These are phyloP conservation scores for Coemansia sp. DNA, from an alignment of 192 early-diverging fungal species.

Conservation along the genomic window DNA sequence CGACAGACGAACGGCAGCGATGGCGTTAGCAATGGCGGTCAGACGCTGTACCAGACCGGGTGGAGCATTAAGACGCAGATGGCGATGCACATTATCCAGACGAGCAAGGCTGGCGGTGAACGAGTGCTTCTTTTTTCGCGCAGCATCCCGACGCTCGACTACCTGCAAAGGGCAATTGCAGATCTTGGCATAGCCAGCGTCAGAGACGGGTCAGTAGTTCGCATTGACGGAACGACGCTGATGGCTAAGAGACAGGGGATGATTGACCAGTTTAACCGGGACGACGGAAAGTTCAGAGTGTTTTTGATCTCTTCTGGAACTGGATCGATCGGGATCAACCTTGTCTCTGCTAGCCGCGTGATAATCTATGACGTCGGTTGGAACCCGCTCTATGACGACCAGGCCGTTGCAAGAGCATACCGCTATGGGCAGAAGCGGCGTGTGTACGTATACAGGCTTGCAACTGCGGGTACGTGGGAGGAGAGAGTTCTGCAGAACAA, in stretches of 20 bases:
- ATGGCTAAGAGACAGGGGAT: conserved; percentile 55
- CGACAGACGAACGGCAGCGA: too few relatives aligned
- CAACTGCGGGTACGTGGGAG: conserved; percentile 64
- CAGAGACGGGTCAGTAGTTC: conserved; percentile 16
- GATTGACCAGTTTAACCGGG: conserved; percentile 66
- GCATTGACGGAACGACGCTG: conserved; percentile 61
- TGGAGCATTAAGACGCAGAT: conserved; percentile 58
- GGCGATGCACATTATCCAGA: conserved; percentile 59
- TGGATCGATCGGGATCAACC: conserved; percentile 65
- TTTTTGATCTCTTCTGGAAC: conserved; percentile 66
- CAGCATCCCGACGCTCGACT: conserved; percentile 65
- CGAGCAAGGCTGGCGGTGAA: conserved; percentile 55
- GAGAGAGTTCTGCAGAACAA: conserved; percentile 66
- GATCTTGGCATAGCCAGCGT: conserved; percentile 11
- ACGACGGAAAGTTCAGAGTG: conserved; percentile 26
- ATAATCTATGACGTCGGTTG: conserved; percentile 76
- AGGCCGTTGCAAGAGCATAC: conserved; percentile 72
- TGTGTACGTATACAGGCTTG: conserved; percentile 70
- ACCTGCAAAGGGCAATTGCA: conserved; percentile 28
- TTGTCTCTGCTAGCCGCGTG: conserved; percentile 71
- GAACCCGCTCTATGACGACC: conserved; percentile 79
- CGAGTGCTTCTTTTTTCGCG: conserved; percentile 77
- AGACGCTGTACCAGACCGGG: too few relatives aligned
- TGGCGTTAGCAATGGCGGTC: too few relatives aligned
- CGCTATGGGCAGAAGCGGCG: conserved; percentile 71